Evolutionary conservation across 257 asterid species (phyloP).

Genomic region (Salvia rosmarinus): DNA sequence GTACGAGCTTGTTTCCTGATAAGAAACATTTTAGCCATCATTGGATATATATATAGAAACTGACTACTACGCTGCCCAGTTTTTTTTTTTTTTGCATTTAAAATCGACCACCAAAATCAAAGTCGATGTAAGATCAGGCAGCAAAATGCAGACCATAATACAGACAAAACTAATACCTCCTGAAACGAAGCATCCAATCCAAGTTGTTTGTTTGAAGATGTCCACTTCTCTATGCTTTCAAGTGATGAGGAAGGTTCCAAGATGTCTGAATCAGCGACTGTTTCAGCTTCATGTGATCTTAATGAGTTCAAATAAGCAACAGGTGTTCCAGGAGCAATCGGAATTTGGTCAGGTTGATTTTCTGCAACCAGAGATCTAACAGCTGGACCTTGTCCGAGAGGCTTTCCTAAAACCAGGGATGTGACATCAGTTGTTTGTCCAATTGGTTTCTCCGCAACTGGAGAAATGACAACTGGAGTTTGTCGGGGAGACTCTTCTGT

Average conservation of each 20-base stretch:
- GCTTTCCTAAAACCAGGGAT: slow-evolving; percentile 29
- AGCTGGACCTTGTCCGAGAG: slow-evolving; percentile 4
- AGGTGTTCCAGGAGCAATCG: slow-evolving; percentile 74
- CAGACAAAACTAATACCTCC: slow-evolving; percentile 46
- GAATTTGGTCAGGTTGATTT: slow-evolving; percentile 40
- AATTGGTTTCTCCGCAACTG: slow-evolving; percentile 24
- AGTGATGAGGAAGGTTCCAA: slow-evolving; percentile 44
- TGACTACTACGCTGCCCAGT: neutral
- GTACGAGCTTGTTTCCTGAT: slow-evolving; percentile 56
- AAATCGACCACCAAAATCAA: neutral
- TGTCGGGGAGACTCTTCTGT: slow-evolving; percentile 10
- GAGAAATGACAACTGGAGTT: slow-evolving; percentile 31
- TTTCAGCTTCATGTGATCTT: slow-evolving; percentile 50
- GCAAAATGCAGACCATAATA: neutral
- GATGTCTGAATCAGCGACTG: slow-evolving; percentile 38
- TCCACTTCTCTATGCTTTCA: slow-evolving; percentile 41
- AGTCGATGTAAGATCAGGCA: neutral
- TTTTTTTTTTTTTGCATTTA: neutral
- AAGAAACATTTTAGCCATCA: slow-evolving; percentile 25
- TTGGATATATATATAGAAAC: neutral
- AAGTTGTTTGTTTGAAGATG: slow-evolving; percentile 38
- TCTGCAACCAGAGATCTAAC: slow-evolving; percentile 32
- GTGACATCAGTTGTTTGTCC: slow-evolving; percentile 38
- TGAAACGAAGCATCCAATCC: slow-evolving; percentile 41
- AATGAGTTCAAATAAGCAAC: slow-evolving; percentile 41